These are phyloP conservation scores for Macrolepiota dolichaula DNA, from an alignment of 768 basidiomycete genomes.

Conservation along the genomic window DNA sequence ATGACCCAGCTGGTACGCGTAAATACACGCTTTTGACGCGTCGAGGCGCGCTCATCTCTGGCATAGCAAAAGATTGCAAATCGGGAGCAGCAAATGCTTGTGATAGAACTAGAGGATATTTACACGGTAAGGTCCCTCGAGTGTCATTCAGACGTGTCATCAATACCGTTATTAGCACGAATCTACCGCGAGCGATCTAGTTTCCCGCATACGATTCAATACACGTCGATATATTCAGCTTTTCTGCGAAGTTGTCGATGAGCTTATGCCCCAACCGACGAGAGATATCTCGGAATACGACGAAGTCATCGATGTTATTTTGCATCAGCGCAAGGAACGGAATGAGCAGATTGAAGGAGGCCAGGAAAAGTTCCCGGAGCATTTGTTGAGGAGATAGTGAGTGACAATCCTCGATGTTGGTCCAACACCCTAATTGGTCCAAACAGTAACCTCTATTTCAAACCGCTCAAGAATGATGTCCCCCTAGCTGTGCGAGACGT, in stretches of 20 bases:
- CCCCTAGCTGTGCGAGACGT: constrained; percentile 91
- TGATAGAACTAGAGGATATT: constrained; percentile 88
- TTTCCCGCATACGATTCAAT: constrained; percentile 76
- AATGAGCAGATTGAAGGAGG: constrained; percentile 76
- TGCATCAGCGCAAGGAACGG: constrained; percentile 88
- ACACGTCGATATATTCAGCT: constrained; percentile 86
- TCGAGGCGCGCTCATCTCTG: constrained; percentile 21
- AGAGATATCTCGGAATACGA: constrained; percentile 88
- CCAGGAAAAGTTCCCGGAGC: constrained; percentile 84
- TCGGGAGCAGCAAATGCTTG: constrained; percentile 85
- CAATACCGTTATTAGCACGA: constrained; percentile 48
- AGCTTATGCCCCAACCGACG: constrained; percentile 82
- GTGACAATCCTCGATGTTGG: constrained; percentile 29
- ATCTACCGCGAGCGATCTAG: constrained; percentile 68
- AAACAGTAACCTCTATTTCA: constrained; percentile 89
- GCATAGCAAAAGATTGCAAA: constrained; percentile 88
- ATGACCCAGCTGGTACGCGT: constrained; percentile 75
- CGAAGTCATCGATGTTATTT: constrained; percentile 95
- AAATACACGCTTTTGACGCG: constrained; percentile 21
- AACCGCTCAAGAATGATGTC: constrained; percentile 72
- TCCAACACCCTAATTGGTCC: neutral
- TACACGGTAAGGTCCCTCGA: constrained; percentile 44
- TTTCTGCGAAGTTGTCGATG: constrained; percentile 89
- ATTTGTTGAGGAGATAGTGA: constrained; percentile 92
- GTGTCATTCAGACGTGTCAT: constrained; percentile 9